phyloP scores from a whole-genome alignment of 2,329 filamentous ascomycete species.

The Talaromyces atroroseus region DNA sequence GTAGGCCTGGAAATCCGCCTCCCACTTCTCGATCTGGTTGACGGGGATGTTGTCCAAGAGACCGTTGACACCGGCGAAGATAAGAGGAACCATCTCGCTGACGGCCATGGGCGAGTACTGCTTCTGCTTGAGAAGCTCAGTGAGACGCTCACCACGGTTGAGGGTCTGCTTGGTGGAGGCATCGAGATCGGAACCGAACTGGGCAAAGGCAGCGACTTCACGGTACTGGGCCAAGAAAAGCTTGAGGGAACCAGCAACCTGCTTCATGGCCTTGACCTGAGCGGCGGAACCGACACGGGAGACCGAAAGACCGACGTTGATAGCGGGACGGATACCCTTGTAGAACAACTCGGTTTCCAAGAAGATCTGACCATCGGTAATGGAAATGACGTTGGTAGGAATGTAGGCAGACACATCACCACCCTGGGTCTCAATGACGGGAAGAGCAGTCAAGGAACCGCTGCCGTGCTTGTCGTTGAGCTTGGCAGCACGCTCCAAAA shows the following conservation, averaged over 20 bases:
- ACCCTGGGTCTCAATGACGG: constrained; percentile 98
- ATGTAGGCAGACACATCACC: constrained; percentile 99
- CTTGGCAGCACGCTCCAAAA: constrained; percentile 98
- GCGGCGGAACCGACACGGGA: constrained; percentile 99
- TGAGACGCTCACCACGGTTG: constrained; percentile 95
- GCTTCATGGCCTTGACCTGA: constrained; percentile 99
- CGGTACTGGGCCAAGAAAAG: constrained; percentile 99
- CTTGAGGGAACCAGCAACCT: constrained; percentile 99
- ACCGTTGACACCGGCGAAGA: constrained; percentile 99
- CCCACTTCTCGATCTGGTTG: constrained; percentile 85
- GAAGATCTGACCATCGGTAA: constrained; percentile 99
- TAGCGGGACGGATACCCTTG: constrained; percentile 99
- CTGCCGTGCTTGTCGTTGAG: constrained; percentile 93
- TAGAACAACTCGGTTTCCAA: constrained; percentile 99
- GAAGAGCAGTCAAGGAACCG: constrained; percentile 94
- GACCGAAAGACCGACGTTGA: constrained; percentile 99
- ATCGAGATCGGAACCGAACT: constrained; percentile 99
- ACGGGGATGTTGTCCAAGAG: constrained; percentile 84
- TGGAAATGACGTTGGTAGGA: constrained; percentile 99
- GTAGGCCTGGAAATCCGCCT: constrained; percentile 88
- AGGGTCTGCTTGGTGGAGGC: constrained; percentile 98
- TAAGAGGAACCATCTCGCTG: constrained; percentile 99
- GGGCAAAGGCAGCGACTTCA: constrained; percentile 98
- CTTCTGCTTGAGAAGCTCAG: constrained; percentile 99
- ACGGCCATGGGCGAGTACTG: constrained; percentile 98